Conservation (phyloP, 306 rosid genomes). For the Cercis canadensis region DNA sequence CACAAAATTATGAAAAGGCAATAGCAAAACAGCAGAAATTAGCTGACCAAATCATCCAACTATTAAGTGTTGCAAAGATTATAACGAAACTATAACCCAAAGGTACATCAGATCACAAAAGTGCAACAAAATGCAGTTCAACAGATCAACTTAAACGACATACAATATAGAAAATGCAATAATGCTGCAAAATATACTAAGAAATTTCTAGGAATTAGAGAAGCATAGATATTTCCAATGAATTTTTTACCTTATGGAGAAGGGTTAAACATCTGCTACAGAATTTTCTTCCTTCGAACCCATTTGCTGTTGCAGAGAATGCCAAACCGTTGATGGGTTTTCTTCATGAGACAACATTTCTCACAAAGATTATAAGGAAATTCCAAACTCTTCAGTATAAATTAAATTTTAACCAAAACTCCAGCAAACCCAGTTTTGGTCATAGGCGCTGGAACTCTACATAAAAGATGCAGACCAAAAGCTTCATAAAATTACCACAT, state of each 20-base stretch:
- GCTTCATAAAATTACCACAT: constrained; percentile 22
- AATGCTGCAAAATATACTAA: not conserved
- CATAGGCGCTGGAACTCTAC: not conserved
- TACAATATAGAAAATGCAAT: constrained; percentile 6
- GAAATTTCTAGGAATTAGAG: not conserved
- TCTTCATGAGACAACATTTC: constrained; percentile 32
- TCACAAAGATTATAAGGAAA: not conserved
- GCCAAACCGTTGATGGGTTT: constrained; percentile 34
- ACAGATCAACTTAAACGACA: not conserved
- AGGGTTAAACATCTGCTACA: constrained; percentile 28
- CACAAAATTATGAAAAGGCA: no score
- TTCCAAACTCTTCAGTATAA: not conserved
- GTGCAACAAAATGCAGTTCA: not conserved
- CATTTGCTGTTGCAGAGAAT: constrained; percentile 31
- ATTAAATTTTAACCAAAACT: not conserved
- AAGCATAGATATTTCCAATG: no score
- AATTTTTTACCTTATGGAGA: constrained; percentile 38
- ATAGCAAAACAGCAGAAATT: no score
- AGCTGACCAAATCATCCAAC: not conserved
- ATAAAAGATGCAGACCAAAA: constrained; percentile 6
- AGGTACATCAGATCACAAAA: not conserved
- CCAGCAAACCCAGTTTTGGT: constrained; percentile 27
- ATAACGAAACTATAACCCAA: no score
- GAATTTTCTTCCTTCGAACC: not conserved
- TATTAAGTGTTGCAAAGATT: no score